Evolutionary conservation across 257 asterid species (phyloP).

Genomic region (Gardenia jasminoides): DNA sequence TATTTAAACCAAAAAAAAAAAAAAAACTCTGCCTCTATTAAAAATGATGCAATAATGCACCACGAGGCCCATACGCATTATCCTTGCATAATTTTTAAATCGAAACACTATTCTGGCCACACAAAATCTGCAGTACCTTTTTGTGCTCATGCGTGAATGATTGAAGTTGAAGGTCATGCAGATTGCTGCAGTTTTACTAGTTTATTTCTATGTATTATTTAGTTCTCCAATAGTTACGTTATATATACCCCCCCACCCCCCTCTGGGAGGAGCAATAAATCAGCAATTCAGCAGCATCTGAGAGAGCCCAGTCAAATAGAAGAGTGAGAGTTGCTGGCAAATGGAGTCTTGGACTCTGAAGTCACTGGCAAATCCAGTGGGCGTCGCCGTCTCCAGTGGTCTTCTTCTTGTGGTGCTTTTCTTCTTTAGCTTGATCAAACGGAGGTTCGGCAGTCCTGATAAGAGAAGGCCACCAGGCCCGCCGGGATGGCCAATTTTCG

Average conservation of each 20-base stretch:
- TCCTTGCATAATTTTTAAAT: too few relatives aligned
- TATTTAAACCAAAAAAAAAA: too few relatives aligned
- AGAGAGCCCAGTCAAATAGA: neutral
- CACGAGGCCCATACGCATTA: conserved; percentile 11
- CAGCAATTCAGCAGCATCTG: neutral
- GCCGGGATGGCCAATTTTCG: conserved; percentile 48
- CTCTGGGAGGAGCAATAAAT: neutral
- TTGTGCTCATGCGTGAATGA: neutral
- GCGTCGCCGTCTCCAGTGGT: conserved; percentile 31
- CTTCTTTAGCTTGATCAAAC: neutral
- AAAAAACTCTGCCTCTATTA: too few relatives aligned
- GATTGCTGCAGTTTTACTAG: too few relatives aligned
- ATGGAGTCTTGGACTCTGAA: conserved; percentile 23
- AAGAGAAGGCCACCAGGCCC: conserved; percentile 48
- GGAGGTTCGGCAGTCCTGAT: conserved; percentile 6
- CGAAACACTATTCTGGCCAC: neutral
- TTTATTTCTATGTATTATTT: too few relatives aligned
- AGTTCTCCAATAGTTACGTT: too few relatives aligned
- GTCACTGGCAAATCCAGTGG: conserved; percentile 29
- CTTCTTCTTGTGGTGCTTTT: conserved; percentile 23
- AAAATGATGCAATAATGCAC: neutral
- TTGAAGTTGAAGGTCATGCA: neutral
- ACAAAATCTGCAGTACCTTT: neutral
- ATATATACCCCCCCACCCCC: neutral
- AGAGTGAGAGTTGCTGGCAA: neutral